A percentile compares a stretch with the other conserved stretches of the same genome.
These are phyloP conservation scores for Discostella stelligera DNA, from an alignment of 352 stramenopile species.

Conservation along the genomic window DNA sequence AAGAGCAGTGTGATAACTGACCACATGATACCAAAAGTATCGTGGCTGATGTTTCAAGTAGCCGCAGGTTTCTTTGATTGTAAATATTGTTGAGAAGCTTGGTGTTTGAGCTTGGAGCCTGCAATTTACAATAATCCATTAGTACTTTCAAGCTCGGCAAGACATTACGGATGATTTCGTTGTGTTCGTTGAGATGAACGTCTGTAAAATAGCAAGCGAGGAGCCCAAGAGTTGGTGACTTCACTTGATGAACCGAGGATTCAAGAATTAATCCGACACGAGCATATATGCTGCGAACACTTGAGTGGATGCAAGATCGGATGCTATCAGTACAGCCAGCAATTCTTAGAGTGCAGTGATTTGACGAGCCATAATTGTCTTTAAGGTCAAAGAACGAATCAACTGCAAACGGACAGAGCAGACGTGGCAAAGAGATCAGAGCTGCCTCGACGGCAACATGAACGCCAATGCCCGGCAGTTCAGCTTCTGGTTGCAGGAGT, in stretches of 20 bases:
- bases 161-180: constrained; percentile 31
- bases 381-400: constrained; percentile 5
- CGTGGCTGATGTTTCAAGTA: constrained; percentile 41
- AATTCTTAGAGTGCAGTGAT: constrained; percentile 28
- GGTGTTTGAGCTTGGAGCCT: constrained; percentile 10
- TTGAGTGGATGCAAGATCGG: constrained; percentile 37
- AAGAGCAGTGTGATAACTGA: constrained; percentile 19
- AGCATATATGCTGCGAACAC: constrained; percentile 28
- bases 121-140: constrained; percentile 29
- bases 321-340: constrained; percentile 40
- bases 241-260: constrained; percentile 9
- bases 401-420: constrained; percentile 15
- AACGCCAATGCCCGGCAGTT: constrained; percentile 33
- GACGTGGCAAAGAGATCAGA: constrained; percentile 35
- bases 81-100: constrained; percentile 27
- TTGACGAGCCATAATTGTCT: constrained; percentile 9
- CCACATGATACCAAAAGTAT: constrained; percentile 26
- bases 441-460: constrained; percentile 50
- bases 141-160: constrained; percentile 42
- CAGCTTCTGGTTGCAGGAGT: constrained; percentile 44
- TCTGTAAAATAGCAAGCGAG: constrained; percentile 43
- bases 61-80: constrained; percentile 23
- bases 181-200: constrained; percentile 30
- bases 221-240: constrained; percentile 38
- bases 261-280: constrained; percentile 42